Base-by-base conservation (phyloP, 2,329 filamentous ascomycete species). In the Epichloe aotearoae region DNA sequence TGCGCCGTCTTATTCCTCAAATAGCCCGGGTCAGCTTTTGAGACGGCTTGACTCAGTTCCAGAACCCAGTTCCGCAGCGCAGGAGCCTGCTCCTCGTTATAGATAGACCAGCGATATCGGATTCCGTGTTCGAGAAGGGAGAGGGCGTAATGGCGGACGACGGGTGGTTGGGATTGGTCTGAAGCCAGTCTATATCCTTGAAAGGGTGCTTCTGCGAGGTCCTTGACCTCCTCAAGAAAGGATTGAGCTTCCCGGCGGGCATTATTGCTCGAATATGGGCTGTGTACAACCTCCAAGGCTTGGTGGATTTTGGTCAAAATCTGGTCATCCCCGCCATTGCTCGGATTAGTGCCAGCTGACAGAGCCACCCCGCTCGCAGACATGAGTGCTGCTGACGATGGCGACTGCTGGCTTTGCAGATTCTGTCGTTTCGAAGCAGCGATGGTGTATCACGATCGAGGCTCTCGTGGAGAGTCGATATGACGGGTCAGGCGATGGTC, bases 1-100 rank as follows among this genome's bases (percentile, higher is more conserved):
- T 95, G 86, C 30, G 88, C 88, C 36, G 93, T 84, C 71, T 98
- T 98, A 74, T 95, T 97, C 58, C 91, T 79, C 56, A 96, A 73
- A 64, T 90, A 98, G 34, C 77, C 67, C 3, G 88, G 87, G 63
- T 97, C 91, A 19, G 82, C 76, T 44, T 77, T 76, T 5, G 79
- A 74, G 42, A 94, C 73, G 54, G 77, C 76, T 61, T 85, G 80
- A 12, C 88, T 86, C 12, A 98, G 81, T 63, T 84, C 76, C 51
- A 95, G 69, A 42, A 95, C 80, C 78, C 90, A 93, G 52, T 75
- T 74, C 47, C 87, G 80, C 50, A 98, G 69, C 49, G 79, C 77
- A 30, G 72, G 70, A 17, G 81, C 80, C 65, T 95, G 83, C 20
- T 82, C 79, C 30, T 75, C 67, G 19, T 75, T 79, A 61, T 90